Conservation (phyloP, 139 green algal genomes). For the Picochlorum sp. region DNA sequence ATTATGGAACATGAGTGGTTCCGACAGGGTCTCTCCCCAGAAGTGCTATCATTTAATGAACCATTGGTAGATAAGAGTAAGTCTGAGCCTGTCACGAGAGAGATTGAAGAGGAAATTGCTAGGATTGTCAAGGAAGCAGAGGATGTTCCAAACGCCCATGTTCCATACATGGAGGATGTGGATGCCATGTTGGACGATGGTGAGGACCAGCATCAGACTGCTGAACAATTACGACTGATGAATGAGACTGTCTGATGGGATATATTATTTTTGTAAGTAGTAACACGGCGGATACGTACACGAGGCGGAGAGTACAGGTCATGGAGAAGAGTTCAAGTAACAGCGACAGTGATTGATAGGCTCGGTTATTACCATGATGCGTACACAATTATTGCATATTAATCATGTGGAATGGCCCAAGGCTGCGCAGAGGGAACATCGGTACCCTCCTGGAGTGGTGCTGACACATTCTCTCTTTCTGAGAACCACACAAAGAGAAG, state of each 20-base stretch:
- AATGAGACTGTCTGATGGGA: neutral
- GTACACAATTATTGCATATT: too few species aligned
- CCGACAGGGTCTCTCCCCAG: slow-evolving; percentile 14
- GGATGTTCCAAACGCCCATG: neutral
- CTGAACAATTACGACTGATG: neutral
- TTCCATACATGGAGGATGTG: slow-evolving; percentile 9
- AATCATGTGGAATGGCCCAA: too few species aligned
- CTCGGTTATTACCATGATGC: too few species aligned
- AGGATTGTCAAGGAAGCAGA: slow-evolving; percentile 30
- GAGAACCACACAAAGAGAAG: too few species aligned
- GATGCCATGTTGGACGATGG: slow-evolving; percentile 12
- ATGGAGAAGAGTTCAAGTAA: too few species aligned
- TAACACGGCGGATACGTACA: too few species aligned
- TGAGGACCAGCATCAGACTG: neutral
- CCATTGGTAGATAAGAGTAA: slow-evolving; percentile 13
- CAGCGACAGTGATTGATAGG: too few species aligned
- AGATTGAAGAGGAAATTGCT: slow-evolving; percentile 39
- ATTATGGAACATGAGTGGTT: slow-evolving; percentile 55
- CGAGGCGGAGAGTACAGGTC: too few species aligned
- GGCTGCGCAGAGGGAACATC: too few species aligned
- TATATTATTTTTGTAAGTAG: too few species aligned
- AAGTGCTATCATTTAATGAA: slow-evolving; percentile 29
- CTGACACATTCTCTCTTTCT: too few species aligned
- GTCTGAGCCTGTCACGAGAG: slow-evolving; percentile 1
- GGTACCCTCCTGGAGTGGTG: too few species aligned